These are phyloP conservation scores for Uromyces viciae-fabae DNA, from an alignment of 1,284 basidiomycete genomes.

Conservation along the genomic window DNA sequence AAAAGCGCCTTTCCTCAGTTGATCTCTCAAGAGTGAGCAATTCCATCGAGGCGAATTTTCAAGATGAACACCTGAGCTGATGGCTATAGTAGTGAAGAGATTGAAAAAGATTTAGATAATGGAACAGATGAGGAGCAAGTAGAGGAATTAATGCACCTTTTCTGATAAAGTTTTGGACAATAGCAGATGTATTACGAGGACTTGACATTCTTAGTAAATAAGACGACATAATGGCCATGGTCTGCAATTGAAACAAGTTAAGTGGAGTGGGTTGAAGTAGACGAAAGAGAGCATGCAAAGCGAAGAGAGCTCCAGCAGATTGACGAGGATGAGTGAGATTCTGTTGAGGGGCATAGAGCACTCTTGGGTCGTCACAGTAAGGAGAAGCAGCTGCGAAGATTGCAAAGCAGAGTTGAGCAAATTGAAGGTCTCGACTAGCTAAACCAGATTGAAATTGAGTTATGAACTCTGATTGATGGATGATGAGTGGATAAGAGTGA, in stretches of 20 bases:
- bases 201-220: slow-evolving; percentile 5
- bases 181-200: slow-evolving; percentile 3
- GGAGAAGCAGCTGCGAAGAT: slow-evolving; percentile 34
- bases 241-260: slow-evolving; percentile 14
- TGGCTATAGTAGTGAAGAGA: not conserved
- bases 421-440: not conserved
- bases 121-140: not conserved
- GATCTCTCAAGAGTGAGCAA: slow-evolving; percentile 22
- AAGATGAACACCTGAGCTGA: not conserved
- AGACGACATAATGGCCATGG: slow-evolving; percentile 10
- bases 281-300: not conserved
- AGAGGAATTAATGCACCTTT: not conserved
- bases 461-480: slow-evolving; percentile 15
- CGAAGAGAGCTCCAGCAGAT: slow-evolving; percentile 31
- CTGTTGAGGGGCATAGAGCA: not conserved
- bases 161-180: not conserved
- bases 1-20: slow-evolving; percentile 36
- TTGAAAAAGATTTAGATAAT: not conserved
- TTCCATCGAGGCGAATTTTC: slow-evolving; percentile 25
- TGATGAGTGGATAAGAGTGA: slow-evolving; percentile 9
- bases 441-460: slow-evolving; percentile 16
- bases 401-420: slow-evolving; percentile 18
- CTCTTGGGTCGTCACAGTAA: slow-evolving; percentile 17
- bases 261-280: not conserved
- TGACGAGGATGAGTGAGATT: slow-evolving; percentile 10